Base-by-base conservation (phyloP, 345 rosid genomes). In the Raphanus sativus region DNA sequence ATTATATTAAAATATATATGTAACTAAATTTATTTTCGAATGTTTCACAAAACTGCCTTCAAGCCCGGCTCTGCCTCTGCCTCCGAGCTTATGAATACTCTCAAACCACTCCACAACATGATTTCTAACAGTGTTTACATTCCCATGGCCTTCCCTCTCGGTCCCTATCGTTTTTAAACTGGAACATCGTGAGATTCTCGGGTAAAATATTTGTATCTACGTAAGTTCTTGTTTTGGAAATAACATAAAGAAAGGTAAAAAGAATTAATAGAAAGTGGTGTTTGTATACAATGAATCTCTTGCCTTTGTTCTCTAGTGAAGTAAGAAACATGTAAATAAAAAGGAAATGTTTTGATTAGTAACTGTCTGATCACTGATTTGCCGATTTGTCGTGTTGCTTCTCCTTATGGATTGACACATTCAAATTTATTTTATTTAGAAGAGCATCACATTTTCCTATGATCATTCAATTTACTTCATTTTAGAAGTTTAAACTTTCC, bases 31-130 rank as follows among this genome's bases (percentile, higher is more conserved):
- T 21, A 21, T 21, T 21, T 21, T 21, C 21, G 21, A 21, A 21
- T 21, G 21, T 21, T 21, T 21, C 21, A 21, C 21, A 21, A 21
- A 21, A 21, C 21, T 21, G 21, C 21, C 21, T 21, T 21, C 21
- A 21, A 21, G 21, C 21, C 21, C 21, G 21, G 21, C 21, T 21
- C 21, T 21, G 21, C 21, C 21, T 21, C 21, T 21, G 21, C 11
- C 87, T 65, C 79, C 83, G 85, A 86, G 83, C 84, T 69, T 65
- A 84, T 64, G 80, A 89, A 81, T 6, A 85, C 85, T 89, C 84
- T 55, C 28, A 89, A 87, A 78, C 82, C 69, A 82, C 83, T 67
- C 75, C 75, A 45, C 67, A 79, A 69, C 69, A 24, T 61, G 79
- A 73, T 68, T 75, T 45, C 68, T 48, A 73, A 77, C 75, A 63